Evolutionary conservation across 441 rosid species (phyloP).

Genomic region (Arabidopsis hybrid): DNA sequence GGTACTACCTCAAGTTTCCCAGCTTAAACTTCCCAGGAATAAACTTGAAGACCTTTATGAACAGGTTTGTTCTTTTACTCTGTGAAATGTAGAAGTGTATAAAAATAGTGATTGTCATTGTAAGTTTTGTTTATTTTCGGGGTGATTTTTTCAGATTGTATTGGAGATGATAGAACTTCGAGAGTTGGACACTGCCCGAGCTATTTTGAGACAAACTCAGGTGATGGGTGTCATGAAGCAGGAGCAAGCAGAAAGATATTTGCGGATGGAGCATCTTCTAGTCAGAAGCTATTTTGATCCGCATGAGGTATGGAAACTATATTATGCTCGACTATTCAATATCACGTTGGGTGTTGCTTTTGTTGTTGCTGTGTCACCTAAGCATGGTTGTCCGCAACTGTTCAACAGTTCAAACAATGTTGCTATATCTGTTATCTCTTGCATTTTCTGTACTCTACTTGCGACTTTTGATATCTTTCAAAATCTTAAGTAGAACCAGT

Average conservation of each 20-base stretch:
- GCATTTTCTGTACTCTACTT: conserved; percentile 7
- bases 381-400: conserved; percentile 15
- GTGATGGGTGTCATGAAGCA: conserved; percentile 99
- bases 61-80: conserved; percentile 60
- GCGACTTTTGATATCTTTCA: background rate
- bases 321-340: background rate
- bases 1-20: conserved; percentile 92
- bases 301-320: conserved; percentile 70
- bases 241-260: conserved; percentile 99
- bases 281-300: conserved; percentile 99
- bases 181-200: conserved; percentile 96
- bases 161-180: conserved; percentile 98
- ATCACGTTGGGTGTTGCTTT: conserved; percentile 1
- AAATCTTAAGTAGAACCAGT: conserved; percentile 5
- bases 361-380: conserved; percentile 16
- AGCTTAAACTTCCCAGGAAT: conserved; percentile 94
- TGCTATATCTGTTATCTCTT: conserved; percentile 13
- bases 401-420: conserved; percentile 18
- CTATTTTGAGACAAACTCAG: conserved; percentile 97
- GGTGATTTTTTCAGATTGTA: conserved; percentile 68
- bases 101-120: background rate
- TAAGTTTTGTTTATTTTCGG: conserved; percentile 4
- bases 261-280: conserved; percentile 95
- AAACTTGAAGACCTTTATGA: conserved; percentile 93
- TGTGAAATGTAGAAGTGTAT: background rate